These are phyloP conservation scores for Massariosphaeria phaeospora DNA, from an alignment of 495 filamentous ascomycete genomes.

Conservation along the genomic window DNA sequence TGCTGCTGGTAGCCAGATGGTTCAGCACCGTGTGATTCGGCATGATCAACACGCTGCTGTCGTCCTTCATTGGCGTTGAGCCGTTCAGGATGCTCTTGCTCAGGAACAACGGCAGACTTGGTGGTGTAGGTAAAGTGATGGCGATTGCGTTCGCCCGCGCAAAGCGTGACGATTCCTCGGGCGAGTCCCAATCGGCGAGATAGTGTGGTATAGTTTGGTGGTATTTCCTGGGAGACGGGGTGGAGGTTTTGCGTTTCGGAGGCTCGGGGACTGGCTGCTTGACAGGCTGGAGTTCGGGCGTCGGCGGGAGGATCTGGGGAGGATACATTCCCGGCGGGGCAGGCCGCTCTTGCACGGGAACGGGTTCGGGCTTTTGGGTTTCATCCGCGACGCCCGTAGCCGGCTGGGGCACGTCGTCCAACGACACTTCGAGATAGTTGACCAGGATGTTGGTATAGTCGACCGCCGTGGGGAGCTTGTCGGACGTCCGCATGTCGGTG, in stretches of 20 bases:
- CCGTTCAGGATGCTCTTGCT: constrained; percentile 93
- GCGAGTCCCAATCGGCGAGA: constrained; percentile 75
- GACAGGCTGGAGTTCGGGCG: constrained; percentile 25
- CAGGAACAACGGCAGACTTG: constrained; percentile 82
- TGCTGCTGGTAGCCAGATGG: constrained; percentile 96
- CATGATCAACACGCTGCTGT: constrained; percentile 91
- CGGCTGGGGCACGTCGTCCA: constrained; percentile 58
- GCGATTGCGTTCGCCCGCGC: constrained; percentile 64
- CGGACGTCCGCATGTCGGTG: constrained; percentile 81
- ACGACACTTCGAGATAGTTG: constrained; percentile 92
- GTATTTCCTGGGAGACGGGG: constrained; percentile 47
- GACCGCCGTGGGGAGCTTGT: constrained; percentile 84
- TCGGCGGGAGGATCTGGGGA: constrained; percentile 28
- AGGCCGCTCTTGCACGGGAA: constrained; percentile 31
- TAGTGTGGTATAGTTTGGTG: constrained; percentile 71
- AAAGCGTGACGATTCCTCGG: constrained; percentile 68
- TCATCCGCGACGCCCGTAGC: constrained; percentile 26
- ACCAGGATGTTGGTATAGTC: constrained; percentile 95
- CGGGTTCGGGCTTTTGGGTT: constrained; percentile 34
- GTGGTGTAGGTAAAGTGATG: constrained; percentile 72
- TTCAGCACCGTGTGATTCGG: constrained; percentile 97
- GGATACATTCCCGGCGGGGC: constrained; percentile 38
- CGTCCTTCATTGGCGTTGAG: constrained; percentile 86
- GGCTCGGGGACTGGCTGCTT: not conserved
- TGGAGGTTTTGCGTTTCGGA: constrained; percentile 11